Evolutionary conservation across 2,329 filamentous ascomycete genomes (phyloP), one percentile per base, ranked within the genome.

Genomic region (Trichoderma koningii): DNA sequence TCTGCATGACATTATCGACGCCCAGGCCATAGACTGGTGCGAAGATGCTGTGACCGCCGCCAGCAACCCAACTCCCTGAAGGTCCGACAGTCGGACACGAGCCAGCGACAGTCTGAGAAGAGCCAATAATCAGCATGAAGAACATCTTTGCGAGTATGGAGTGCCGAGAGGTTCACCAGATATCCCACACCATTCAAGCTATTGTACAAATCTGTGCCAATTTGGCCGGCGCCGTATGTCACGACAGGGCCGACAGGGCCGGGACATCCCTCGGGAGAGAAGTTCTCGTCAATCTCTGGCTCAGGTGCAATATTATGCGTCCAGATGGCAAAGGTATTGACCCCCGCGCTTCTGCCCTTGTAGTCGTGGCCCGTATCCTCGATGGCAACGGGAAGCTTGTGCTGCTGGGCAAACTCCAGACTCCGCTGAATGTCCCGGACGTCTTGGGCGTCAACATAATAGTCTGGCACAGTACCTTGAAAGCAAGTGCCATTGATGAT

Each of bases 31-130:
- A 80, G 14, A 77, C 68, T 38, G 76, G 75, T 6, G 77, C 78
- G 42, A 85, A 69, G 5, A 81, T 79, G 9, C 78, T 79, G 68
- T 85, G 82, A 0, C 83, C 83, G 61, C 80, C 83, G 38, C 80
- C 81, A n/a, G 68, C 68, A 1, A 70, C 38, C 55, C 72, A 74
- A 26, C 72, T 72, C 42, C 72, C 72, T 3, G 71, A 69, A 19
- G 73, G 66, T 34, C 72, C 71, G 5, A 74, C 72, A 7, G 69
- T 70, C 34, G 68, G 51, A 45, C 59, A 63, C 10, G 59, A 63
- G 7, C 59, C 59, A 34, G 47, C 59, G 1, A 63, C 48, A 64
- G 23, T 48, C 63, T 47, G 42, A 3, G 15, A 26, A 21, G 0
- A 21, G 0, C 4, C 14, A 44, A 21, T 38, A 3, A 19, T 44